These are phyloP conservation scores for Bothia castanella DNA, from an alignment of 1,284 basidiomycete species.

Conservation along the genomic window DNA sequence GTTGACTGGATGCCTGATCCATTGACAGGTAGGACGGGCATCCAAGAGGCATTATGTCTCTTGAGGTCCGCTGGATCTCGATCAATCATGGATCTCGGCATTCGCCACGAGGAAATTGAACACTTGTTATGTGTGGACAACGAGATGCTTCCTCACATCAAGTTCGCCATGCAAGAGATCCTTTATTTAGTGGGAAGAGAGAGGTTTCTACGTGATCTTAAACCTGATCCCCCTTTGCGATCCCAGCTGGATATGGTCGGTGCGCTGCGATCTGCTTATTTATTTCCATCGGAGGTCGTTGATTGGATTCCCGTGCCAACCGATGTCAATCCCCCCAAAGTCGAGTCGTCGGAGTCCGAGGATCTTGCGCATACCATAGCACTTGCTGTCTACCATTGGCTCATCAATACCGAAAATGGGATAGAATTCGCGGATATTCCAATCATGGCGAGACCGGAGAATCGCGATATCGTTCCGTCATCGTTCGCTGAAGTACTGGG, in stretches of 20 bases:
- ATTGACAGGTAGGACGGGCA: constrained; percentile 43
- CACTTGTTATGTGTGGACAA: neutral
- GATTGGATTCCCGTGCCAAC: too few relatives aligned
- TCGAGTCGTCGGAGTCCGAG: neutral
- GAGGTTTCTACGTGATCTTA: neutral
- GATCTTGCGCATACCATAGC: neutral
- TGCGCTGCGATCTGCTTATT: neutral
- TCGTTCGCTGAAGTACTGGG: neutral
- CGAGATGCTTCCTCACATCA: neutral
- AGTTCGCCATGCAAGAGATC: neutral
- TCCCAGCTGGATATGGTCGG: neutral
- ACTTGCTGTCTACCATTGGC: neutral
- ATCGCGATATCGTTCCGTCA: neutral
- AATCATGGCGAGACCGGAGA: neutral
- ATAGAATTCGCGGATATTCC: neutral
- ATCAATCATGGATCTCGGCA: constrained; percentile 37
- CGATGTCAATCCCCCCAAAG: too few relatives aligned
- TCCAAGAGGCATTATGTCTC: constrained; percentile 42
- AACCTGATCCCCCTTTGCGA: too few relatives aligned
- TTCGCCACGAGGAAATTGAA: neutral
- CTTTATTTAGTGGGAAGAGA: neutral
- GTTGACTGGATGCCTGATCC: constrained; percentile 37
- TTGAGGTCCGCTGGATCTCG: constrained; percentile 37
- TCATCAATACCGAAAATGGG: neutral
- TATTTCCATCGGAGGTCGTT: neutral